Base-by-base conservation (phyloP, 163 green algal genomes). In the Scenedesmus sp. region DNA sequence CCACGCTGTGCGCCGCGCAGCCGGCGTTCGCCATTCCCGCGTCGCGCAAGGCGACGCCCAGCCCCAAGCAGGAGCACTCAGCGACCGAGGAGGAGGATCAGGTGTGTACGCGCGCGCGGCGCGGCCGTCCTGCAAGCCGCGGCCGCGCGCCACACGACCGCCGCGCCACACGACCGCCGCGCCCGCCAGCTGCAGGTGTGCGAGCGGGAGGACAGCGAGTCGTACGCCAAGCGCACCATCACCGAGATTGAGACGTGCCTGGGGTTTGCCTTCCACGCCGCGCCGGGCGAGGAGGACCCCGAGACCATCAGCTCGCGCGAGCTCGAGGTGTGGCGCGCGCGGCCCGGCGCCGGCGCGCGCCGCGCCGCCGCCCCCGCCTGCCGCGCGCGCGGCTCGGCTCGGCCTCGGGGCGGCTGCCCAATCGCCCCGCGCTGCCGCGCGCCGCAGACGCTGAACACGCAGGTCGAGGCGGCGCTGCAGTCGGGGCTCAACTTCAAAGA, bases 171-270 rank as follows among this genome's bases (percentile, higher is more conserved):
- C 65, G 51, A 29, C 28, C 11, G 31, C 9, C 7, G 15, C 48
- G 34, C 5, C 4, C 20, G 24, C 18, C 28, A 47, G 22, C 18
- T 58, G 74, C 74, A 81, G 74, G 63, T 69, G 17, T 75, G 50
- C 13, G 44, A 75, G 5, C 60, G 63, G 18, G 74, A 81, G 33
- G 74, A 81, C 34, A 75, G 62, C 22, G 74, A 81, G 63, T 56
- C 74, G 11, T 81, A 81, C n/a, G 74, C 74, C 36, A 81, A 81
- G 51, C 74, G 74, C 39, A 81, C 74, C 15, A 81, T 81, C 26
- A 75, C 48, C 31, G 74, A 81, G 63, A 81, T 81, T 70, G 74
- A 81, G 18, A 81, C 62, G 1, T 81, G 74, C 74, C 45, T 81
- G 36, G 74, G 74, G 34, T 81, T 81, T 22, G 60, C 26, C 6